These are phyloP conservation scores for Naegleria gruberi DNA, from an alignment of 208 protist genomes.

Conservation along the genomic window DNA sequence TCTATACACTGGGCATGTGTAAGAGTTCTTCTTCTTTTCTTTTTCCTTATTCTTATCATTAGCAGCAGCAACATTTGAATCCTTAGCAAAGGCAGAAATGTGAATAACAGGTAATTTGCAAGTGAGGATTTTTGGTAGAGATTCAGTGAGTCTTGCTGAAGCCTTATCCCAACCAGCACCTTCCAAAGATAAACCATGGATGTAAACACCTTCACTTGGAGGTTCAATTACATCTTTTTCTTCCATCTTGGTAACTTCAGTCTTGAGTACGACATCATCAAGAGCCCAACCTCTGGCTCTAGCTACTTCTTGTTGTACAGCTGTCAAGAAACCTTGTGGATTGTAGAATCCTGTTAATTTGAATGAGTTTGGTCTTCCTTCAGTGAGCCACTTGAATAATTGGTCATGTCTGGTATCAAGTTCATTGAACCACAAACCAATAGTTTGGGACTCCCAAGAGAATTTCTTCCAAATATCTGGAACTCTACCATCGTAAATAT, in stretches of 20 bases:
- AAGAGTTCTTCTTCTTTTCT: conserved; percentile 76
- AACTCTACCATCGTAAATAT: conserved; percentile 89
- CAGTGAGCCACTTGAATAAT: conserved; percentile 77
- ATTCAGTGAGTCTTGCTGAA: conserved; percentile 78
- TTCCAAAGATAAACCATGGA: conserved; percentile 94
- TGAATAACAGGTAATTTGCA: conserved; percentile 88
- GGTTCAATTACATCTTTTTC: conserved; percentile 58
- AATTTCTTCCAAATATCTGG: conserved; percentile 85
- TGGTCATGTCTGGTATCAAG: conserved; percentile 86
- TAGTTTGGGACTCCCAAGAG: conserved; percentile 86
- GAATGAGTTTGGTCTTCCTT: conserved; percentile 79
- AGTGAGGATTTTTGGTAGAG: conserved; percentile 85
- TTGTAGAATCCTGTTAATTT: conserved; percentile 98
- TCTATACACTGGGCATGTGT: conserved; percentile 95
- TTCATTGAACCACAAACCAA: conserved; percentile 92
- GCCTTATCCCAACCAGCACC: conserved; percentile 89
- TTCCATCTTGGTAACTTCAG: conserved; percentile 83
- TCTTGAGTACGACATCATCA: conserved; percentile 85
- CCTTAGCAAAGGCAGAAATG: conserved; percentile 76
- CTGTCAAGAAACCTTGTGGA: conserved; percentile 95
- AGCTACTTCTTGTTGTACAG: conserved; percentile 92
- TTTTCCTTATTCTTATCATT: background rate
- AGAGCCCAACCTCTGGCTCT: conserved; percentile 87
- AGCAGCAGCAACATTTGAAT: conserved; percentile 51
- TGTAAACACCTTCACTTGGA: conserved; percentile 86